These are phyloP conservation scores for Phytophthora ohioensis DNA, from an alignment of 352 stramenopile genomes.

Conservation along the genomic window DNA sequence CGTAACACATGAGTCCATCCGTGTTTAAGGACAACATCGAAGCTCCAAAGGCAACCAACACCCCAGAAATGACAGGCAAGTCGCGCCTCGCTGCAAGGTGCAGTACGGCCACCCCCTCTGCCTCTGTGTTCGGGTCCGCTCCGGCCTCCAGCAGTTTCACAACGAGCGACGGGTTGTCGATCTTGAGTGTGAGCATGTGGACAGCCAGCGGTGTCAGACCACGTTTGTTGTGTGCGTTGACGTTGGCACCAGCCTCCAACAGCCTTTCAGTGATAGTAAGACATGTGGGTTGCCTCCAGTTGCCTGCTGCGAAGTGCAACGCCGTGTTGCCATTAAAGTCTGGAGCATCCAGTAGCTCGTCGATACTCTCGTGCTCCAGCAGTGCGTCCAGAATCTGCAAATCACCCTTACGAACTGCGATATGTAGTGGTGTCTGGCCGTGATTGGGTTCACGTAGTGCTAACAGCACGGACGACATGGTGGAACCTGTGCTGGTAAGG, in stretches of 20 bases:
- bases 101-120: conserved; percentile 68
- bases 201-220: conserved; percentile 74
- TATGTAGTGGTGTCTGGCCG: conserved; percentile 80
- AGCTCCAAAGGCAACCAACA: conserved; percentile 70
- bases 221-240: conserved; percentile 65
- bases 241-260: conserved; percentile 61
- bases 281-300: conserved; percentile 61
- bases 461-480: conserved; percentile 75
- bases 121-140: conserved; percentile 66
- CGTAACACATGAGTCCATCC: conserved; percentile 81
- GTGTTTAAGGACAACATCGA: conserved; percentile 70
- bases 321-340: conserved; percentile 87
- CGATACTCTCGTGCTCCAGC: conserved; percentile 70
- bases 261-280: conserved; percentile 58
- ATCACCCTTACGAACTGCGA: conserved; percentile 80
- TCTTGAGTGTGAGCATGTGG: conserved; percentile 83
- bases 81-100: conserved; percentile 64
- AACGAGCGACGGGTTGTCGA: conserved; percentile 73
- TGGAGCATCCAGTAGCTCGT: conserved; percentile 72
- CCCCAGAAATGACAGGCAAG: conserved; percentile 61
- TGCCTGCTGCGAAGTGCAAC: conserved; percentile 78
- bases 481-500: conserved; percentile 68
- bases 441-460: conserved; percentile 77
- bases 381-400: conserved; percentile 75
- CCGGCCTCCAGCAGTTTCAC: conserved; percentile 74